These are phyloP conservation scores for Pseudocercospora musae DNA, from an alignment of 2,329 filamentous ascomycete genomes.

Conservation along the genomic window DNA sequence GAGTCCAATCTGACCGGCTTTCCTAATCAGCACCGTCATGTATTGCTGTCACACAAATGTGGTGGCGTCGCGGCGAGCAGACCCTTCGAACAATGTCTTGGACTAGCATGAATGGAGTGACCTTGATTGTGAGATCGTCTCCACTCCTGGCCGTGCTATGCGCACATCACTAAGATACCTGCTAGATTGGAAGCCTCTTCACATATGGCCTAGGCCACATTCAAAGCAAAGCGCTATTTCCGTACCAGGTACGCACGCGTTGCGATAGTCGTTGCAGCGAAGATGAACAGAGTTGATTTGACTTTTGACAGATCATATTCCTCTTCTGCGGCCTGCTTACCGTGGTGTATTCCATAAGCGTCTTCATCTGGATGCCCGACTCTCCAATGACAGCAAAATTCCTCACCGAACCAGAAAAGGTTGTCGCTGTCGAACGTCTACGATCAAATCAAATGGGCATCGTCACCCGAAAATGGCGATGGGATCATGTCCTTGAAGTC, in stretches of 20 bases:
- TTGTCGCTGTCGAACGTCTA: slow-evolving; percentile 1
- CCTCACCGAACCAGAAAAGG: slow-evolving; percentile 2
- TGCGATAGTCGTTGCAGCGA: background rate
- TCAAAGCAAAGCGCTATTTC: slow-evolving; percentile 6
- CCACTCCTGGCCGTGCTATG: background rate
- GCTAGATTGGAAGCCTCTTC: slow-evolving; percentile 17
- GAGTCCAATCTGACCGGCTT: background rate
- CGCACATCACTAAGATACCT: background rate
- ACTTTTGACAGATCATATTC: slow-evolving; percentile 13
- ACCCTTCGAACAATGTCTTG: slow-evolving; percentile 15
- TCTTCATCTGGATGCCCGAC: slow-evolving; percentile 37
- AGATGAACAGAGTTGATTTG: background rate
- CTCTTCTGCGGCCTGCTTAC: slow-evolving; percentile 39
- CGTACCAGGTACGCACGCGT: slow-evolving; percentile 5
- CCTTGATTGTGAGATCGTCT: slow-evolving; percentile 7
- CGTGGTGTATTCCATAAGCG: slow-evolving; percentile 48
- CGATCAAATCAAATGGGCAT: slow-evolving; percentile 8
- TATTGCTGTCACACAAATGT: slow-evolving; percentile 21
- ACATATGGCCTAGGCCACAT: slow-evolving; percentile 20
- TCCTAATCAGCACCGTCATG: slow-evolving; percentile 11
- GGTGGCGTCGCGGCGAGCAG: slow-evolving; percentile 21
- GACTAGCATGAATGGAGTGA: slow-evolving; percentile 20
- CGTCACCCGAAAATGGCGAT: slow-evolving; percentile 3
- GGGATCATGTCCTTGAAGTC: slow-evolving; percentile 4
- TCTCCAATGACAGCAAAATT: slow-evolving; percentile 4